These are phyloP conservation scores for Zancudomyces culisetae DNA, from an alignment of 371 early-diverging fungal genomes.

Conservation along the genomic window DNA sequence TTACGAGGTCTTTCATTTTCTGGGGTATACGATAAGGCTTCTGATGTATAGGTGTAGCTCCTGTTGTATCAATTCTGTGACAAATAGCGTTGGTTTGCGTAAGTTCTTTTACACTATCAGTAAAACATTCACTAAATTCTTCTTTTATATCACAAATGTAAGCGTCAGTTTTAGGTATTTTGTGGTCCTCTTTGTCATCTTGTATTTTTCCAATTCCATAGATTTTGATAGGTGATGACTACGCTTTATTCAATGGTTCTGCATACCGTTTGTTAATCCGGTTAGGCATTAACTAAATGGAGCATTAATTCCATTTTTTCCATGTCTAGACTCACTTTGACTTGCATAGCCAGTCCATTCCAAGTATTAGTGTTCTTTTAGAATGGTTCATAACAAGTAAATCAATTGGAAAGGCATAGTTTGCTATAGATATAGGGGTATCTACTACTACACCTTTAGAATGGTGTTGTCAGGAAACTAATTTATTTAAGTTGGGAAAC, in stretches of 20 bases:
- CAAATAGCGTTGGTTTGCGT: not conserved
- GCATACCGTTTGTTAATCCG: too few species aligned
- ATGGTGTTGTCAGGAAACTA: too few species aligned
- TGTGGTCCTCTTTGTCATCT: not conserved
- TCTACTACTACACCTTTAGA: not conserved
- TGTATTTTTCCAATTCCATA: not conserved
- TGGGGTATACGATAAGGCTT: too few species aligned
- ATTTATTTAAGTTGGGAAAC: too few species aligned
- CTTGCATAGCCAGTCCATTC: not conserved
- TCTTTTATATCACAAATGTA: not conserved
- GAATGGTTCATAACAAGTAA: not conserved
- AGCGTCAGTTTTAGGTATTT: not conserved
- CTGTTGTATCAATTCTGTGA: conserved; percentile 4
- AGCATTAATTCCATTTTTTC: too few species aligned
- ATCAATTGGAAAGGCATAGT: not conserved
- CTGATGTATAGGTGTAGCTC: not conserved
- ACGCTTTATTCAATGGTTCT: too few species aligned
- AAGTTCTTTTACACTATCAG: not conserved
- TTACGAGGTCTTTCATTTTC: too few species aligned
- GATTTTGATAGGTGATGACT: too few species aligned
- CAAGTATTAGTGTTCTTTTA: not conserved
- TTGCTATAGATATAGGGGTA: not conserved
- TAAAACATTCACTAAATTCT: not conserved
- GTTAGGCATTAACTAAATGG: too few species aligned
- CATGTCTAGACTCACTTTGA: too few species aligned